Evolutionary conservation across 352 stramenopile species (phyloP).

Genomic region (Globisporangium solare): DNA sequence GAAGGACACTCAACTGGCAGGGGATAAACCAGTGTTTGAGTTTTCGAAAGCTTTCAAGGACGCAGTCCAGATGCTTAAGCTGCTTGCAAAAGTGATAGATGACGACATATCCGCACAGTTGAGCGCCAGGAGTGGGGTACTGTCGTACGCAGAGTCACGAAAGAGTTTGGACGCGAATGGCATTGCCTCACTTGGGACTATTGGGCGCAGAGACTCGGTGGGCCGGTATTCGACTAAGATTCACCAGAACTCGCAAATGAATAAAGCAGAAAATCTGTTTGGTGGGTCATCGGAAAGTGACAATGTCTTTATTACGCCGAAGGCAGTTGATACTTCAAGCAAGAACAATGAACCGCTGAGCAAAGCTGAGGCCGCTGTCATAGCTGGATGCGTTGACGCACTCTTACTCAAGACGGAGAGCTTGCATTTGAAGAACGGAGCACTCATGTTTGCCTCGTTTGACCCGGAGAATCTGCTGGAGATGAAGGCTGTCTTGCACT

Average conservation of each 20-base stretch:
- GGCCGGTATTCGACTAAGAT: slow-evolving; percentile 71
- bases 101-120: slow-evolving; percentile 56
- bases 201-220: slow-evolving; percentile 38
- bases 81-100: slow-evolving; percentile 65
- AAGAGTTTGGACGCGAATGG: slow-evolving; percentile 9
- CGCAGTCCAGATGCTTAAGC: slow-evolving; percentile 80
- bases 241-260: slow-evolving; percentile 47
- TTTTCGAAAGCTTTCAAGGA: slow-evolving; percentile 76
- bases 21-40: slow-evolving; percentile 49
- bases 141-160: slow-evolving; percentile 36
- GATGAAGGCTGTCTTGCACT: slow-evolving; percentile 66
- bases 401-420: slow-evolving; percentile 18
- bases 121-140: slow-evolving; percentile 53
- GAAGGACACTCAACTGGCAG: slow-evolving; percentile 70
- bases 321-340: background rate
- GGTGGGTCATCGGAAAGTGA: slow-evolving; percentile 7
- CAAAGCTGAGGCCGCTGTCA: slow-evolving; percentile 19
- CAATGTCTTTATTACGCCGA: slow-evolving; percentile 14
- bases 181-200: slow-evolving; percentile 14
- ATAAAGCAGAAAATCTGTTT: slow-evolving; percentile 78
- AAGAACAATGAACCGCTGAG: slow-evolving; percentile 6
- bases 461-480: slow-evolving; percentile 62
- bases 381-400: slow-evolving; percentile 30
- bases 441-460: slow-evolving; percentile 60
- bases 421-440: slow-evolving; percentile 28